These are phyloP conservation scores for Solanum lycopersicoides DNA, from an alignment of 257 asterid genomes.

Conservation along the genomic window DNA sequence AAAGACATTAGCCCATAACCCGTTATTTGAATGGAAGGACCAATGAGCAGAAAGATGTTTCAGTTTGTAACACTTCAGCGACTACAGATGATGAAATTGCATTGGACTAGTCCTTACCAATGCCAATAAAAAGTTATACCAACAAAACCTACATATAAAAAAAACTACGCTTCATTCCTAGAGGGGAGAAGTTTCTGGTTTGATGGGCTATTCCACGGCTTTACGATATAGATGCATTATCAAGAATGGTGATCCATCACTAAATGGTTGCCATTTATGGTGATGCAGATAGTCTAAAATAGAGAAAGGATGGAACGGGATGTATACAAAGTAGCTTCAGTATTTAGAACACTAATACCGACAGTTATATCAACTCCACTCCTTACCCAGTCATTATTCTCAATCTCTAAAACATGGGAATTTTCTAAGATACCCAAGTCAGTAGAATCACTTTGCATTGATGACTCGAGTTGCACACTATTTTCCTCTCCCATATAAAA, in stretches of 20 bases:
- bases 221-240: conserved; percentile 42
- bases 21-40: not conserved
- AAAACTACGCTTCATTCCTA: too few relatives aligned
- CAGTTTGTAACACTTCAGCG: not conserved
- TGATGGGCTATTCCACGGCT: conserved; percentile 83
- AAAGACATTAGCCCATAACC: too few relatives aligned
- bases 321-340: too few relatives aligned
- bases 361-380: not conserved
- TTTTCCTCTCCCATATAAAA: not conserved
- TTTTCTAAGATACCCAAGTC: not conserved
- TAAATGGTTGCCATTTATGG: conserved; percentile 39
- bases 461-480: not conserved
- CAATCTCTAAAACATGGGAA: not conserved
- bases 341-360: too few relatives aligned
- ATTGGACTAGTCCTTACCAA: too few relatives aligned
- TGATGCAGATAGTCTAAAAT: too few relatives aligned
- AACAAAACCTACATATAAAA: too few relatives aligned
- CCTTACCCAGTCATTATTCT: not conserved
- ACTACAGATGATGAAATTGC: conserved; percentile 7
- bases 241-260: conserved; percentile 70
- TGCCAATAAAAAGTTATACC: too few relatives aligned
- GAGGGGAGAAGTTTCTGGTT: conserved; percentile 20
- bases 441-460: not conserved
- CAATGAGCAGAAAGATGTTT: not conserved
- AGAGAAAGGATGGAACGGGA: too few relatives aligned